phyloP scores from a whole-genome alignment of 2,329 filamentous ascomycete genomes.

The Endocalyx cinctus region DNA sequence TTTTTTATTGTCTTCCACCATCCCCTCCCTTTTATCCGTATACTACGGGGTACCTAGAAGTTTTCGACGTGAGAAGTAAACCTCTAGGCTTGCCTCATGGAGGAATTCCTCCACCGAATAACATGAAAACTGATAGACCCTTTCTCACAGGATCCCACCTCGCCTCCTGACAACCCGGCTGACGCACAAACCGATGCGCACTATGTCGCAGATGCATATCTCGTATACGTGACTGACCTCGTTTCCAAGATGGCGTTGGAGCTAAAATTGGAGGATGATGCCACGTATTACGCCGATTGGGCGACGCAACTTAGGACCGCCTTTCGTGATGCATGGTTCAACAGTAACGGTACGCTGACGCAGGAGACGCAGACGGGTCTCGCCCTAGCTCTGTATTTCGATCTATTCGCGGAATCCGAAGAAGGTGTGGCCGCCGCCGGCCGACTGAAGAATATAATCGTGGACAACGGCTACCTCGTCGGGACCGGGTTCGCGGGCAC shows the following conservation, averaged over 20 bases:
- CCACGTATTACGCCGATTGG: constrained; percentile 15
- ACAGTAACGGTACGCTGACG: constrained; percentile 21
- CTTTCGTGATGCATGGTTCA: constrained; percentile 30
- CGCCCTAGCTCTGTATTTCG: constrained; percentile 33
- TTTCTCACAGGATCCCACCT: constrained; percentile 40
- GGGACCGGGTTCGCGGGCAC: constrained; percentile 42
- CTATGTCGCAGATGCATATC: constrained; percentile 43
- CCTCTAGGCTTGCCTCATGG: too few species aligned
- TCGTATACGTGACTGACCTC: constrained; percentile 37
- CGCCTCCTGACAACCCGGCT: constrained; percentile 35
- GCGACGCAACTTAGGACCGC: constrained; percentile 15
- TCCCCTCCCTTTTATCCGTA: too few species aligned
- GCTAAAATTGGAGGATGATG: constrained; percentile 26
- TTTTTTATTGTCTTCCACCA: too few species aligned
- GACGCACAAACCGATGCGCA: constrained; percentile 34
- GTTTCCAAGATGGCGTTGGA: constrained; percentile 29
- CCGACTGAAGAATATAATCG: constrained; percentile 28
- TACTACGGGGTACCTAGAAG: too few species aligned
- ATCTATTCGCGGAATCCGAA: constrained; percentile 22
- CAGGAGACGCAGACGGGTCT: constrained; percentile 38
- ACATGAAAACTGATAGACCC: too few species aligned
- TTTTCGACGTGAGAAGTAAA: too few species aligned
- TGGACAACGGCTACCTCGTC: constrained; percentile 29
- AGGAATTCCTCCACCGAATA: too few species aligned
- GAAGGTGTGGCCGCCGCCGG: constrained; percentile 18